Evolutionary conservation across 2,329 filamentous ascomycete species (phyloP), one percentile per base, ranked within the genome.

Genomic region (Thermothelomyces thermophilus): DNA sequence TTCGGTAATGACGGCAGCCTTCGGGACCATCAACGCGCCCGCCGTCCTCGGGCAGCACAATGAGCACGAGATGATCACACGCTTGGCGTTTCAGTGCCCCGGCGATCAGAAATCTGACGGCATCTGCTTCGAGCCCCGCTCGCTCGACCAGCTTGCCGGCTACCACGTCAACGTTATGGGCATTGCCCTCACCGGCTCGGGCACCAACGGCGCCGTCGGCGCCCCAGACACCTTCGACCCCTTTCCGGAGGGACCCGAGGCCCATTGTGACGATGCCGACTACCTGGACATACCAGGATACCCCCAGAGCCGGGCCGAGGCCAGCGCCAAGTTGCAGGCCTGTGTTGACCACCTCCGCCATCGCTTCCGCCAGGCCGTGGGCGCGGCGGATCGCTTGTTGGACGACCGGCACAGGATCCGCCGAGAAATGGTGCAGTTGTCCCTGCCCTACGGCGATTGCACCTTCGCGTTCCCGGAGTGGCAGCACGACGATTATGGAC

Each of bases 41-140:
- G 28, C 45, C 5, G 22, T 60, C 9, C 42, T 60, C 20, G 51
- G 52, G 5, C 58, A 60, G 42, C 55, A 60, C 50, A 60, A 60
- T 41, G 58, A 60, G 46, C 58, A 60, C 44, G 58, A 60, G 36
- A 57, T 60, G 53, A 54, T 60, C 33, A 60, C 58, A 7, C 56
- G 58, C n/a, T 19, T 58, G 39, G 56, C 58, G 5, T 58, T 60
- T 35, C 58, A 57, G 41, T 60, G 58, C 30, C 41, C 48, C 5
- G 42, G 34, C 26, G 55, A 53, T 13, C 42, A 47, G 19, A 53
- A 52, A 37, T 57, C 56, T 5, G 58, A 60, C 33, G 58, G 58
- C 13, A 43, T 40, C 16, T 60, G 58, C 44, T 60, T 60, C 36
- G 58, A 60, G 20, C 55, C 56, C 4, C 50, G 55, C 5, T 60